Percentiles rank a stretch among this genome's conserved stretches.
These are phyloP conservation scores for Aspergillus ustus DNA, from an alignment of 2,329 filamentous ascomycete species.

Conservation along the genomic window DNA sequence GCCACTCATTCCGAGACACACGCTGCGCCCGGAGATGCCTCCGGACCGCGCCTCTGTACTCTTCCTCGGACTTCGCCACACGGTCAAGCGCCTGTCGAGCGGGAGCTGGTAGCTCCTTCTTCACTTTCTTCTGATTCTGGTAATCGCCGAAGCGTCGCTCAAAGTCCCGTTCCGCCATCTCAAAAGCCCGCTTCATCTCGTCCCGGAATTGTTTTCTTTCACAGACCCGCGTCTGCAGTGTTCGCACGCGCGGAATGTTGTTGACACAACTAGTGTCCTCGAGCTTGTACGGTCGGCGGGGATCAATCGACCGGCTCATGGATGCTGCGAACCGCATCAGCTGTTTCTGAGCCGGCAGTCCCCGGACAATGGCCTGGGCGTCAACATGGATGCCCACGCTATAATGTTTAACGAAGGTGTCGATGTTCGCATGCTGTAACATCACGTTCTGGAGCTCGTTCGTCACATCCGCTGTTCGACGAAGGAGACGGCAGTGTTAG, in stretches of 20 bases:
- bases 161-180: background rate
- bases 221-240: background rate
- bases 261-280: slow-evolving; percentile 33
- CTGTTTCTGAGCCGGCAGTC: slow-evolving; percentile 27
- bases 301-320: slow-evolving; percentile 33
- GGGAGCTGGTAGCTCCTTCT: too few species aligned
- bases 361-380: slow-evolving; percentile 30
- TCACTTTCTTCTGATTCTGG: too few species aligned
- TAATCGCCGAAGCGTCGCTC: slow-evolving; percentile 13
- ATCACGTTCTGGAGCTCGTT: slow-evolving; percentile 30
- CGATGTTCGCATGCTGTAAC: slow-evolving; percentile 31
- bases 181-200: background rate
- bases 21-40: slow-evolving; percentile 19
- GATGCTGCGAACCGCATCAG: slow-evolving; percentile 32
- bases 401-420: slow-evolving; percentile 32
- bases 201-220: background rate
- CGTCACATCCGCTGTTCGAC: slow-evolving; percentile 22
- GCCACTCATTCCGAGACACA: slow-evolving; percentile 26
- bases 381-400: slow-evolving; percentile 30
- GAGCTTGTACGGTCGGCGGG: slow-evolving; percentile 29
- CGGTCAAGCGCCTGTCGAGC: background rate
- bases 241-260: slow-evolving; percentile 1
- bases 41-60: background rate
- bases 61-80: slow-evolving; percentile 15
- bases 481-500: background rate